Conservation (phyloP, 495 filamentous ascomycete genomes). For the Paragyromitra xinjiangensis region DNA sequence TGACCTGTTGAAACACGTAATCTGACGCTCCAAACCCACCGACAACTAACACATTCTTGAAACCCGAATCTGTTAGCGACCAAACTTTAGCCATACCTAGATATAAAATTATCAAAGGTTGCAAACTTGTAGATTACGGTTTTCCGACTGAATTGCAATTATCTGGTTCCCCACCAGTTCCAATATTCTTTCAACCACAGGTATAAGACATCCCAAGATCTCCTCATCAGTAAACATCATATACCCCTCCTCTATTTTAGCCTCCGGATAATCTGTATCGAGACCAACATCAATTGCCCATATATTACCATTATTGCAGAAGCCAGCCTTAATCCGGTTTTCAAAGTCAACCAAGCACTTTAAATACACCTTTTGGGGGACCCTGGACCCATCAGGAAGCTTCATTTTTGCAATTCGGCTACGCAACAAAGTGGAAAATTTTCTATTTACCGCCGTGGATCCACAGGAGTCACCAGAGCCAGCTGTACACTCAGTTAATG, state of each 20-base stretch:
- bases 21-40: constrained; percentile 83
- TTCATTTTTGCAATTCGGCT: constrained; percentile 85
- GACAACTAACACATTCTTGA: constrained; percentile 76
- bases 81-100: not conserved
- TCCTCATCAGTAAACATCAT: constrained; percentile 87
- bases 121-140: constrained; percentile 72
- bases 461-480: constrained; percentile 82
- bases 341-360: constrained; percentile 89
- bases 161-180: constrained; percentile 83
- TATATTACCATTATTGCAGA: constrained; percentile 82
- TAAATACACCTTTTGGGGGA: constrained; percentile 78
- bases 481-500: constrained; percentile 78
- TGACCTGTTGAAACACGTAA: constrained; percentile 85
- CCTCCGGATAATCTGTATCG: constrained; percentile 80
- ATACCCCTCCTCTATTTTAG: constrained; percentile 80
- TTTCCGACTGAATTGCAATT: constrained; percentile 81
- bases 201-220: constrained; percentile 81
- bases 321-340: constrained; percentile 83
- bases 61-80: constrained; percentile 27
- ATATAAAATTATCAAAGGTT: too few relatives aligned
- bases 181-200: constrained; percentile 81
- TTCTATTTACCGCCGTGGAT: constrained; percentile 78
- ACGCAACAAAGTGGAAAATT: constrained; percentile 81
- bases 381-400: constrained; percentile 76
- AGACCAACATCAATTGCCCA: constrained; percentile 81